These are phyloP conservation scores for Metrosideros polymorpha DNA, from an alignment of 441 rosid genomes.

Conservation along the genomic window DNA sequence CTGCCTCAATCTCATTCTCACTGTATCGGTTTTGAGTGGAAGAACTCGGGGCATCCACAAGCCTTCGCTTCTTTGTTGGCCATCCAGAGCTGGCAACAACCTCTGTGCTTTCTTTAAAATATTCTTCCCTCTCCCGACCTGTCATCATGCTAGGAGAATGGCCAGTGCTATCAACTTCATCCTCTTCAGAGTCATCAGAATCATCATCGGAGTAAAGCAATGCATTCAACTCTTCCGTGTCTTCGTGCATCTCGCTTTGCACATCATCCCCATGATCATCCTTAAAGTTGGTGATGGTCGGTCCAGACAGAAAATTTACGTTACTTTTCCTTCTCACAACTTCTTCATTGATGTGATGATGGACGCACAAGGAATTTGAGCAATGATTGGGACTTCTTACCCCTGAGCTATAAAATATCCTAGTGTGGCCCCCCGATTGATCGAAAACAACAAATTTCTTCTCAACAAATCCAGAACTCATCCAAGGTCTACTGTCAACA, in stretches of 20 bases:
- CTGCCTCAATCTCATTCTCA: neutral
- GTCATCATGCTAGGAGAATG: neutral
- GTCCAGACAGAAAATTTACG: neutral
- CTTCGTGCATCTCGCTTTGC: neutral
- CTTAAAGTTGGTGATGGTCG: neutral
- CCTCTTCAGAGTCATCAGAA: neutral
- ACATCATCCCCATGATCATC: neutral
- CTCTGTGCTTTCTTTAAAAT: neutral
- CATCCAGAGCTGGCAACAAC: neutral
- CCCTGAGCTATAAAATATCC: neutral
- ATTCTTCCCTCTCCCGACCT: neutral
- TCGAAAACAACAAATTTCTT: neutral
- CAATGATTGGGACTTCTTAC: neutral
- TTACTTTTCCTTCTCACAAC: neutral
- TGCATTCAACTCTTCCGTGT: neutral
- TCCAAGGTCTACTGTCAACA: neutral
- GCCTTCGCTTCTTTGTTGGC: neutral
- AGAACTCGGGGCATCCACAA: neutral
- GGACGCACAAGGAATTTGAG: neutral
- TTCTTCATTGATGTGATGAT: neutral
- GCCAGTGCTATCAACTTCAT: neutral
- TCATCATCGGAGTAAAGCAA: neutral
- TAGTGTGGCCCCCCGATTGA: neutral
- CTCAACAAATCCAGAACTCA: neutral
- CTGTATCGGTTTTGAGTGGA: neutral